Evolutionary conservation across 2,329 filamentous ascomycete genomes (phyloP), one percentile per base, ranked within the genome.

Genomic region (Bipolaris zeicola): DNA sequence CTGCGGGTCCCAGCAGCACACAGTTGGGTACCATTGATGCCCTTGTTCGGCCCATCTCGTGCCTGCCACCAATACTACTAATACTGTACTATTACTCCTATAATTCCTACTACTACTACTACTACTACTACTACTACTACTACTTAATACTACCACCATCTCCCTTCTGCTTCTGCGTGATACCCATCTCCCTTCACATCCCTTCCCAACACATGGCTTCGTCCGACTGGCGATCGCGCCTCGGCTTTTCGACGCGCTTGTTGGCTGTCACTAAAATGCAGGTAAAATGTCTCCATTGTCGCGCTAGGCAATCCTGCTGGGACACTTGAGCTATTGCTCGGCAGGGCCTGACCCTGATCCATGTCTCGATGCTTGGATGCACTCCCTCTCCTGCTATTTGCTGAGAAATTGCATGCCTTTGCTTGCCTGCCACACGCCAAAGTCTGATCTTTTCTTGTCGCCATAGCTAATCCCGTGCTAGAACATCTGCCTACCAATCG

Each of bases 401-500:
- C 43, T 22, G 43, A 22, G 26, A 34, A 13, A 45, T 45, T 45
- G 28, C 16, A 31, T 10, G 26, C 28, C 28, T 28, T 28, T 28
- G 10, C 14, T 31, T 3, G 7, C 3, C 20, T 24, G 38, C 18
- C 14, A 28, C 14, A 28, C 20, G 14, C 8, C 16, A 26, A 20
- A 10, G 20, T 26, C 18, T 37, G 39, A 11, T 18, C 18, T 26
- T 42, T 31, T 44, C 16, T 26, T 28, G 22, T 50, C 11, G 41
- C 37, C 26, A 18, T 50, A 24, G 59, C 62, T 66, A 49, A 64
- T 52, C 13, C 11, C 50, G 36, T 44, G 39, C 43, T 65, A 85
- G 83, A 58, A 79, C 79, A 24, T 76, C 79, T 33, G 81, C 80
- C 38, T 83, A 81, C 61, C 79, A 81, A 66, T 71, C 69, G 49